Evolutionary conservation across 2,329 filamentous ascomycete species (phyloP).

Genomic region (Penicillium sp.): DNA sequence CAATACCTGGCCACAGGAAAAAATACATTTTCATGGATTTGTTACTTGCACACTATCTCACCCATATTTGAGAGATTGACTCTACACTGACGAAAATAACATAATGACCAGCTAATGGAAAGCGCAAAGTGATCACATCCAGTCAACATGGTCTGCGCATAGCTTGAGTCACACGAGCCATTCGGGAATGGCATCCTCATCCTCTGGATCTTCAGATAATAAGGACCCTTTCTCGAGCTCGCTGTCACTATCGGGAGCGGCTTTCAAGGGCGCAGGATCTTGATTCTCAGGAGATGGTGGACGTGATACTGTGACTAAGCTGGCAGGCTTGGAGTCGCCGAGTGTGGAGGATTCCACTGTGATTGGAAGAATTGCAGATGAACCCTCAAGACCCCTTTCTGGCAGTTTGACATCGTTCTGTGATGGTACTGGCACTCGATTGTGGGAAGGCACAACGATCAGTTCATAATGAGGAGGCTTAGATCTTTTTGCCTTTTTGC

Average conservation of each 20-base stretch:
- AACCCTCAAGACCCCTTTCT: conserved; percentile 8
- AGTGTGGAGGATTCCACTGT: conserved; percentile 22
- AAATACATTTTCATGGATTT: no score
- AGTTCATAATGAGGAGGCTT: conserved; percentile 24
- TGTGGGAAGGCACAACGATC: conserved; percentile 24
- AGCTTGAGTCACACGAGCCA: conserved; percentile 46
- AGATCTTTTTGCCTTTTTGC: not conserved
- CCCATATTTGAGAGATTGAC: no score
- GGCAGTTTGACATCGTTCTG: not conserved
- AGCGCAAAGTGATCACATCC: not conserved
- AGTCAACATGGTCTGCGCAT: not conserved
- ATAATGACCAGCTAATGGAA: no score
- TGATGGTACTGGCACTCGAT: not conserved
- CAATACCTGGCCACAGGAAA: no score
- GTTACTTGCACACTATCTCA: no score
- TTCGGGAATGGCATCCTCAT: conserved; percentile 60
- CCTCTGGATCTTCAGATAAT: conserved; percentile 57
- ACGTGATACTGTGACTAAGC: conserved; percentile 21
- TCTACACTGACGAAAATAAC: no score
- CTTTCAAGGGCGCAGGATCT: not conserved
- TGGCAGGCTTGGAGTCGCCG: conserved; percentile 20
- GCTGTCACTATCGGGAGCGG: conserved; percentile 22
- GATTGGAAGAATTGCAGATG: conserved; percentile 19
- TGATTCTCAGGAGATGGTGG: conserved; percentile 12
- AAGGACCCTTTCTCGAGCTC: conserved; percentile 47